Percentiles rank a stretch among this genome's conserved stretches.
These are phyloP conservation scores for Saccharomycopsis javanensis DNA, from an alignment of 805 yeast species.

Conservation along the genomic window DNA sequence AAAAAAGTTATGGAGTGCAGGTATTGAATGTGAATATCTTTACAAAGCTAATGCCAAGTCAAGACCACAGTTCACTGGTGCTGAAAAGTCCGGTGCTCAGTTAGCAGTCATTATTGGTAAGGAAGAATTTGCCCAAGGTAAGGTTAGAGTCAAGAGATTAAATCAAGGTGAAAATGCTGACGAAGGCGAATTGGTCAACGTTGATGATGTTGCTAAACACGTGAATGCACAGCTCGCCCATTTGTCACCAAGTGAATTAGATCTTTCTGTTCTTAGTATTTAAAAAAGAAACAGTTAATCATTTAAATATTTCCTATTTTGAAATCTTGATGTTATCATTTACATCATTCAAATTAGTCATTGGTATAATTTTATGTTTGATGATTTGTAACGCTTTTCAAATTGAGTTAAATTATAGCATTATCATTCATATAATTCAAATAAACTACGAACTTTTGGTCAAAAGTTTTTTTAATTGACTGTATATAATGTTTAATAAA, in stretches of 20 bases:
- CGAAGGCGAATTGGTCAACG: conserved; percentile 71
- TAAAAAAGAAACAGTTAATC: background rate
- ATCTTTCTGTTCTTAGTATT: background rate
- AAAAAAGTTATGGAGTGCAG: conserved; percentile 75
- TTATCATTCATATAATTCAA: no score
- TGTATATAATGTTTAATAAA: background rate
- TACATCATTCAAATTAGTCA: no score
- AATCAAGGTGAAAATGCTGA: conserved; percentile 84
- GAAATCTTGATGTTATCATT: background rate
- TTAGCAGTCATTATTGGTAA: conserved; percentile 90
- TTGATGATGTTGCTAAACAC: conserved; percentile 47
- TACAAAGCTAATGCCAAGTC: conserved; percentile 91
- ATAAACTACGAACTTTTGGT: no score
- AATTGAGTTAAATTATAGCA: no score
- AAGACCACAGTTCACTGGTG: conserved; percentile 95
- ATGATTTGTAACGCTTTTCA: background rate
- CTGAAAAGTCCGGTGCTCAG: conserved; percentile 88
- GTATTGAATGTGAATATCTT: conserved; percentile 82
- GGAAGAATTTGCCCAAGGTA: conserved; percentile 78
- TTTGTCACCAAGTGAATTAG: background rate
- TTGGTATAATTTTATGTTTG: no score
- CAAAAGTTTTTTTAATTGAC: background rate
- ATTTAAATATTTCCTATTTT: no score
- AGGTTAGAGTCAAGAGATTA: conserved; percentile 74
- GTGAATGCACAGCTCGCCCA: conserved; percentile 46